These are phyloP conservation scores for Potentilla sterilis DNA, from an alignment of 306 rosid genomes.

Conservation along the genomic window DNA sequence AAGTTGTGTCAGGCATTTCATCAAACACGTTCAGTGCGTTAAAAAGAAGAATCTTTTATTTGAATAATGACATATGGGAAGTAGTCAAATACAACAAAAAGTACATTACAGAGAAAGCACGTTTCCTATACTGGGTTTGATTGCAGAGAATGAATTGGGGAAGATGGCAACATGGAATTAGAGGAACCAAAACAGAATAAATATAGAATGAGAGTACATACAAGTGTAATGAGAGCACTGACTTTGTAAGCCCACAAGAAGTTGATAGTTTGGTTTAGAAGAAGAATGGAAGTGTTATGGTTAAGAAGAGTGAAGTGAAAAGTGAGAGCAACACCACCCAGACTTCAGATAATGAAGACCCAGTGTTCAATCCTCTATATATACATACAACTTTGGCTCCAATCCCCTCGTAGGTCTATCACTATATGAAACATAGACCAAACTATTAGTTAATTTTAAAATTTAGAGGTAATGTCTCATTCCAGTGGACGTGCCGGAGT, in stretches of 20 bases:
- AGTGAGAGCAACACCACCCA: not conserved
- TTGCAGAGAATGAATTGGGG: not conserved
- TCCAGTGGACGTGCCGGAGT: constrained; percentile 33
- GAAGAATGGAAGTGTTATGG: not conserved
- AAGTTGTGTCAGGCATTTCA: not conserved
- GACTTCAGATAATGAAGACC: constrained; percentile 1
- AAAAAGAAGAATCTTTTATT: not conserved
- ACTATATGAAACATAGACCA: too few species aligned
- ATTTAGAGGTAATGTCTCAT: not conserved
- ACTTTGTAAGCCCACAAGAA: not conserved
- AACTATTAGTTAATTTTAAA: not conserved
- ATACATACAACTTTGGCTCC: not conserved
- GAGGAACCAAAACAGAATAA: not conserved
- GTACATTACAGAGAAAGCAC: too few species aligned
- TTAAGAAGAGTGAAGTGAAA: not conserved
- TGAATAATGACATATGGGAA: not conserved
- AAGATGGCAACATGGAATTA: too few species aligned
- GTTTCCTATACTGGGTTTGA: not conserved
- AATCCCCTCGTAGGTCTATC: not conserved
- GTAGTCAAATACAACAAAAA: not conserved
- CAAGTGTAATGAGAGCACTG: not conserved
- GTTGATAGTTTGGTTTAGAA: too few species aligned
- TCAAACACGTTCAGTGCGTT: not conserved
- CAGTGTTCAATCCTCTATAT: not conserved
- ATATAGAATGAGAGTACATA: not conserved